A percentile compares a stretch with the other conserved stretches of the same genome.
These are phyloP conservation scores for Venturia pyrina DNA, from an alignment of 2,329 filamentous ascomycete genomes.

Conservation along the genomic window DNA sequence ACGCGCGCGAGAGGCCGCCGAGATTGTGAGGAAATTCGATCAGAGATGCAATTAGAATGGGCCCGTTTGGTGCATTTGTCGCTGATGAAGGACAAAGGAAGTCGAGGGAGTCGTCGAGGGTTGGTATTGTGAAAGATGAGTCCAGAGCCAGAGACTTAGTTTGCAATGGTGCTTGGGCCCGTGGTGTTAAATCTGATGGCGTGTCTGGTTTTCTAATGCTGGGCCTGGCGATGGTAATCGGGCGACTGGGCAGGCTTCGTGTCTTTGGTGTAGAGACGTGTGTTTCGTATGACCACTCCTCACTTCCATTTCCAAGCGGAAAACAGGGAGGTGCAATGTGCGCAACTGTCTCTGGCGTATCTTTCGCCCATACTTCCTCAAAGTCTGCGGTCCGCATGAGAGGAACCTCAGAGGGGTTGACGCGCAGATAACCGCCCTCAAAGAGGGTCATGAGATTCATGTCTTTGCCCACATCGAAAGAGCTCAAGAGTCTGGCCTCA, in stretches of 20 bases:
- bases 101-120: slow-evolving; percentile 2
- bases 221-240: too few relatives aligned
- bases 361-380: background rate
- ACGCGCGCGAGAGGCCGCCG: slow-evolving; percentile 39
- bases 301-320: background rate
- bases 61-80: slow-evolving; percentile 20
- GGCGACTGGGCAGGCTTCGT: background rate
- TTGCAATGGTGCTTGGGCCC: slow-evolving; percentile 31
- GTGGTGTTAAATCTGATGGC: slow-evolving; percentile 1
- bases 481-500: slow-evolving; percentile 26
- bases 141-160: slow-evolving; percentile 29
- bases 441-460: slow-evolving; percentile 35
- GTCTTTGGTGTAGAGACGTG: background rate
- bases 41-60: slow-evolving; percentile 40
- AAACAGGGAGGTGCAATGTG: background rate
- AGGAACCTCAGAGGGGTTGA: slow-evolving; percentile 32
- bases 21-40: slow-evolving; percentile 42
- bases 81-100: slow-evolving; percentile 15
- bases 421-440: slow-evolving; percentile 33
- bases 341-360: background rate
- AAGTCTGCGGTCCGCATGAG: slow-evolving; percentile 31
- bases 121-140: background rate
- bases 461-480: slow-evolving; percentile 33
- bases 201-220: background rate
- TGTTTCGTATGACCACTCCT: background rate